These are phyloP conservation scores for Apiotrichum akiyoshidainum DNA, from an alignment of 1,284 basidiomycete species.

Conservation along the genomic window DNA sequence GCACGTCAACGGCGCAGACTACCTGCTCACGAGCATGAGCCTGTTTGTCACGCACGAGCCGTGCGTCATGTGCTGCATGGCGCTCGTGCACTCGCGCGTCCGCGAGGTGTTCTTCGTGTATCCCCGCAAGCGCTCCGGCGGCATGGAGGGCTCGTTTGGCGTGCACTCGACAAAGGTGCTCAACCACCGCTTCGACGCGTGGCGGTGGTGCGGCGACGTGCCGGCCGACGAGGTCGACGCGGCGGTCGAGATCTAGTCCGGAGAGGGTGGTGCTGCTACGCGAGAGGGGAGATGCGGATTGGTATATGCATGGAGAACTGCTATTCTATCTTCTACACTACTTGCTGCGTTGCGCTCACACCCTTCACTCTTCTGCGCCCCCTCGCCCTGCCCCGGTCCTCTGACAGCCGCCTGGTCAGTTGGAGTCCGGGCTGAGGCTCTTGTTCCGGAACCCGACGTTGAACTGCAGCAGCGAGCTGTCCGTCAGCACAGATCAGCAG, in stretches of 20 bases:
- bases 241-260: slow-evolving; percentile 13
- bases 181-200: slow-evolving; percentile 77
- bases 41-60: slow-evolving; percentile 90
- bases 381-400: no score
- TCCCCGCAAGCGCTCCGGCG: slow-evolving; percentile 60
- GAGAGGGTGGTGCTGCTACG: no score
- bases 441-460: slow-evolving; percentile 88
- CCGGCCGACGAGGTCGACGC: slow-evolving; percentile 19
- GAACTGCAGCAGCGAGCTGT: slow-evolving; percentile 73
- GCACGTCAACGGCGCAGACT: slow-evolving; percentile 65
- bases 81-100: slow-evolving; percentile 82
- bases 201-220: slow-evolving; percentile 38
- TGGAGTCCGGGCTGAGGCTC: slow-evolving; percentile 22
- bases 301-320: background rate
- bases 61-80: slow-evolving; percentile 94
- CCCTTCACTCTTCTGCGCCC: no score
- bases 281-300: no score
- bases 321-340: no score
- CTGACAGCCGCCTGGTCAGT: no score
- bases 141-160: slow-evolving; percentile 55
- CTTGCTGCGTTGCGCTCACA: no score
- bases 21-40: slow-evolving; percentile 75
- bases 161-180: slow-evolving; percentile 71
- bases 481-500: slow-evolving; percentile 1
- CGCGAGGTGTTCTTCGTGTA: slow-evolving; percentile 73